Base-by-base conservation (phyloP, 495 filamentous ascomycete species). In the Podospora appendiculata region DNA sequence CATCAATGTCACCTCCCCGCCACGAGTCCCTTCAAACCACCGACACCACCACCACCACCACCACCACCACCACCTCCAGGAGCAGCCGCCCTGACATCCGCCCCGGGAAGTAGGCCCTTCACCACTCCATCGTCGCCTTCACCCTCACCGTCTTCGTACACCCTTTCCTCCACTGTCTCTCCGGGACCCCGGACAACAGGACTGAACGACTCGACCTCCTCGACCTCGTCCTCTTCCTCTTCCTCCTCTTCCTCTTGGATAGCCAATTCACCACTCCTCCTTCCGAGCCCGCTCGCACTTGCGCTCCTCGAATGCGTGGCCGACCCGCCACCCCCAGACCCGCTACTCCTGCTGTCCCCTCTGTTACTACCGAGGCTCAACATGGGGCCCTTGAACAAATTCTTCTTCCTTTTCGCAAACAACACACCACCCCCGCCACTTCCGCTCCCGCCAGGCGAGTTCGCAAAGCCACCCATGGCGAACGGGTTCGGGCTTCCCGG, bases 351-450 rank as follows among this genome's bases (percentile, higher is more conserved):
- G 48, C 19, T 41, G 34, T 58, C 71, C 36, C 69, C 53, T 13
- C 47, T 25, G 35, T 73, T 61, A 19, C 65, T 63, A 38, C 68
- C 69, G 40, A 78, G 59, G 16, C 68, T 79, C 41, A 71, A 76
- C 76, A 83, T 79, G 35, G 94, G 93, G 0, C 93, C 94, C 63
- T 94, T 93, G 69, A 97, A 96, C 1, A 91, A 68, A 40, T 84
- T 90, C 54, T 86, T 79, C 69, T 96, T 97, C 50, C 93, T 75
- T 61, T 91, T 92, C 6, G 93, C 91, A 67, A 96, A 97, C 11
- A 95, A 74, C 18, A 96, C 78, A 32, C 85, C 87, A 7, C 75
- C 77, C 6, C 62, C 77, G 17, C 67, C 78, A 32, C 85, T 86
- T 6, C 75, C 77, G 5, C 62, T 77, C 16, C 67, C 69, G 0